These are phyloP conservation scores for Gypsophila paniculata DNA, from an alignment of 179 eudicot species.

Conservation along the genomic window DNA sequence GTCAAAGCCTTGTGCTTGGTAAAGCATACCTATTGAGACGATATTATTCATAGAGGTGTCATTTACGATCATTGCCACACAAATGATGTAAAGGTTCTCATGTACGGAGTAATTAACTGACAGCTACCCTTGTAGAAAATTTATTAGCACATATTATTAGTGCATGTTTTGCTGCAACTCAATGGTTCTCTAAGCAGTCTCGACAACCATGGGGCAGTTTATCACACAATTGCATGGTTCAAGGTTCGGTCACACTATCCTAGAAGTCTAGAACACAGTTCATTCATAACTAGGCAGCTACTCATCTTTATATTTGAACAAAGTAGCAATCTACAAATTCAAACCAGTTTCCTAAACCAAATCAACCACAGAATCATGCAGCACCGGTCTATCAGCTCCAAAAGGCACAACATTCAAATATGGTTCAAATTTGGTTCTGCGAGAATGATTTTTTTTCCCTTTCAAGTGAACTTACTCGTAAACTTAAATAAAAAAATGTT, in stretches of 20 bases:
- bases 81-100: not conserved
- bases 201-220: not conserved
- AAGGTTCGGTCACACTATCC: too few species aligned
- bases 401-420: not conserved
- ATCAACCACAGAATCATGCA: too few species aligned
- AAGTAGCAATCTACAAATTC: too few species aligned
- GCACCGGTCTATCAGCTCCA: not conserved
- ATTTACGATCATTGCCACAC: not conserved
- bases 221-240: too few species aligned
- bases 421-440: not conserved
- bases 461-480: not conserved
- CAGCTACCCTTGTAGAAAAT: not conserved
- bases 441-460: not conserved
- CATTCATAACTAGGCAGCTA: too few species aligned
- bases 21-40: constrained; percentile 43
- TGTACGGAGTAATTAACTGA: not conserved
- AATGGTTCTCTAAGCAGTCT: not conserved
- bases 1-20: constrained; percentile 59
- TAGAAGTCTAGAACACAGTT: too few species aligned
- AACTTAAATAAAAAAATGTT: too few species aligned
- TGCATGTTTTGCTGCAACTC: too few species aligned
- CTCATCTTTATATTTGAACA: too few species aligned
- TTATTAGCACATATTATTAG: not conserved
- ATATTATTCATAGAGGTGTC: not conserved
- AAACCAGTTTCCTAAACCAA: too few species aligned